phyloP scores from a whole-genome alignment of 371 early-diverging fungal genomes.

The Nematocida parisii region DNA sequence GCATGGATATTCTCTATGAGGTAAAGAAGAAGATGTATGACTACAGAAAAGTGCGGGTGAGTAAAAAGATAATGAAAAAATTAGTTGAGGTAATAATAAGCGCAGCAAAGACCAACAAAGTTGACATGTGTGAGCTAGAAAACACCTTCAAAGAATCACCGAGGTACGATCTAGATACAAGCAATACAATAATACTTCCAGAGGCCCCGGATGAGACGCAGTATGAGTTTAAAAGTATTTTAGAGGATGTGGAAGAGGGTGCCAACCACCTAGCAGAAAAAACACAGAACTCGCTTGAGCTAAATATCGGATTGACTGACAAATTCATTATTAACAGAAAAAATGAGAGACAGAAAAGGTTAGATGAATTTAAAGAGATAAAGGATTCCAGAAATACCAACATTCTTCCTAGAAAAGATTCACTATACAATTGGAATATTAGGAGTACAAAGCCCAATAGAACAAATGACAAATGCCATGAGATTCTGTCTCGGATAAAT shows the following conservation, averaged over 20 bases:
- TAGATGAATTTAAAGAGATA: constrained; percentile 41
- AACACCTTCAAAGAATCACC: constrained; percentile 22
- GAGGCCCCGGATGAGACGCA: constrained; percentile 18
- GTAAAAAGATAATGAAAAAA: constrained; percentile 35
- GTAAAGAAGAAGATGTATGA: constrained; percentile 41
- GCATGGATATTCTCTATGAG: background rate
- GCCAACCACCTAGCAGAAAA: constrained; percentile 30
- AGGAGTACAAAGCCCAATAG: background rate
- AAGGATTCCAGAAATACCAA: constrained; percentile 9
- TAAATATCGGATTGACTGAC: constrained; percentile 36
- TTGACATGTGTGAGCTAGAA: constrained; percentile 9
- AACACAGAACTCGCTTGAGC: constrained; percentile 19
- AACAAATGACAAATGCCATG: constrained; percentile 27
- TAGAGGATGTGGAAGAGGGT: constrained; percentile 32
- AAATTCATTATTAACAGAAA: constrained; percentile 26
- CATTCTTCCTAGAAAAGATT: background rate
- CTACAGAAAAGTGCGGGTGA: constrained; percentile 20
- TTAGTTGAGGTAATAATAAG: constrained; percentile 46
- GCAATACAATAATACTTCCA: constrained; percentile 51
- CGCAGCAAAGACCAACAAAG: constrained; percentile 9
- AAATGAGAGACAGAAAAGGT: constrained; percentile 22
- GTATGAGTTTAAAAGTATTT: constrained; percentile 54
- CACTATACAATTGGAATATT: background rate
- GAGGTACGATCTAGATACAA: constrained; percentile 34
- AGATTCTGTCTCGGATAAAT: constrained; percentile 26